Evolutionary conservation across 2,329 filamentous ascomycete genomes (phyloP).

Genomic region (Cladosporium sp.): DNA sequence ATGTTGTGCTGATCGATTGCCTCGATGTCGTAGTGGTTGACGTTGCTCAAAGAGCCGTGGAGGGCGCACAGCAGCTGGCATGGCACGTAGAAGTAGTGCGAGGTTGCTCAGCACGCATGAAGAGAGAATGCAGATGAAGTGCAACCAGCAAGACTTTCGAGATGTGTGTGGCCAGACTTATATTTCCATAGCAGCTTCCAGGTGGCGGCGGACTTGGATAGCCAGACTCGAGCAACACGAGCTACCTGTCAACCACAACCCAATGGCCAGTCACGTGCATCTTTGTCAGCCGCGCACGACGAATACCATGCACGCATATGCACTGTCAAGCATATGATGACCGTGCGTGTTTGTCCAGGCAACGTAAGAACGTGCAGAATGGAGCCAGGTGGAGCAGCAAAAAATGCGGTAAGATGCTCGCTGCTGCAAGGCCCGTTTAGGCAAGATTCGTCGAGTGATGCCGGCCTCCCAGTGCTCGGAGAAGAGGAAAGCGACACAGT

Average conservation of each 20-base stretch:
- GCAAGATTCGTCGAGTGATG: background rate
- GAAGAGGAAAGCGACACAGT: background rate
- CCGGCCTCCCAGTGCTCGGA: background rate
- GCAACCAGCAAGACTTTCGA: background rate
- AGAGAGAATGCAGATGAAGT: background rate
- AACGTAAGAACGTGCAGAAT: background rate
- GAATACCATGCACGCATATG: background rate
- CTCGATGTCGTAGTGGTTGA: too few relatives aligned
- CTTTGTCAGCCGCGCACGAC: background rate
- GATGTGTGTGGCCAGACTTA: background rate
- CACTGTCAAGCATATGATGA: background rate
- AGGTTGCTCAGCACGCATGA: too few relatives aligned
- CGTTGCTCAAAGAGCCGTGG: too few relatives aligned
- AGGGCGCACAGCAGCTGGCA: too few relatives aligned
- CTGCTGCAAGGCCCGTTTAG: background rate
- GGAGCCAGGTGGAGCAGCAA: background rate
- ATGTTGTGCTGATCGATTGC: too few relatives aligned
- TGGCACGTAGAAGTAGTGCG: too few relatives aligned
- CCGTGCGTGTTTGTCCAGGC: background rate
- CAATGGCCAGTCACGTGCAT: background rate
- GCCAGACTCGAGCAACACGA: background rate
- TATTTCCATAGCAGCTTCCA: background rate
- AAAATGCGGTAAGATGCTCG: constrained; percentile 1
- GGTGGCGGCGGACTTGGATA: background rate
- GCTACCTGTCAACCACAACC: background rate